These are phyloP conservation scores for Capsicum pubescens DNA, from an alignment of 257 asterid species.

Conservation along the genomic window DNA sequence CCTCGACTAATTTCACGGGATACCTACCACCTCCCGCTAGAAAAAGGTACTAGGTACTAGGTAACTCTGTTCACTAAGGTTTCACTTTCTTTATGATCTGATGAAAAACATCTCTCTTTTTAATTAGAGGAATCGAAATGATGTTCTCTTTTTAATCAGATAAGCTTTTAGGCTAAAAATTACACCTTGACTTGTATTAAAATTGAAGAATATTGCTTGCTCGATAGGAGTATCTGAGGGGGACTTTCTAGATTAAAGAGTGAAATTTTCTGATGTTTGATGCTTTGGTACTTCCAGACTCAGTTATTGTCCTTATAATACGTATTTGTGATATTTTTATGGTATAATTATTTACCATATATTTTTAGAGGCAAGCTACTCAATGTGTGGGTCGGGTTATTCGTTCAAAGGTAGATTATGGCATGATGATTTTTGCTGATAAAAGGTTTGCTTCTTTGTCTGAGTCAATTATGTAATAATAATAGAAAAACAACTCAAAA, in stretches of 20 bases:
- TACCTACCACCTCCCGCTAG: no score
- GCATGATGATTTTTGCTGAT: slow-evolving; percentile 99
- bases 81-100: background rate
- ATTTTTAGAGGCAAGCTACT: slow-evolving; percentile 93
- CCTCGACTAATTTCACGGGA: no score
- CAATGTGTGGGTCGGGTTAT: slow-evolving; percentile 99
- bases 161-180: background rate
- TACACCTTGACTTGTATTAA: slow-evolving; percentile 10
- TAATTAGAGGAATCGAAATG: background rate
- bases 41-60: no score
- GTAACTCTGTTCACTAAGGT: no score
- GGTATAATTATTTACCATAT: slow-evolving; percentile 10
- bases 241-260: slow-evolving; percentile 96
- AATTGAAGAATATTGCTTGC: slow-evolving; percentile 87
- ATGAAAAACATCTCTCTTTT: background rate
- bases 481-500: background rate
- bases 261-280: slow-evolving; percentile 94
- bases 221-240: slow-evolving; percentile 86
- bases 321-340: background rate
- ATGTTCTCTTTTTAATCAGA: background rate
- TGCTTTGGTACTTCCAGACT: slow-evolving; percentile 72
- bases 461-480: background rate
- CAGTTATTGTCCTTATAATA: background rate
- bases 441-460: slow-evolving; percentile 63
- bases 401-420: slow-evolving; percentile 98